Evolutionary conservation across 805 yeast species (phyloP).

Genomic region (Hanseniaspora lindneri): DNA sequence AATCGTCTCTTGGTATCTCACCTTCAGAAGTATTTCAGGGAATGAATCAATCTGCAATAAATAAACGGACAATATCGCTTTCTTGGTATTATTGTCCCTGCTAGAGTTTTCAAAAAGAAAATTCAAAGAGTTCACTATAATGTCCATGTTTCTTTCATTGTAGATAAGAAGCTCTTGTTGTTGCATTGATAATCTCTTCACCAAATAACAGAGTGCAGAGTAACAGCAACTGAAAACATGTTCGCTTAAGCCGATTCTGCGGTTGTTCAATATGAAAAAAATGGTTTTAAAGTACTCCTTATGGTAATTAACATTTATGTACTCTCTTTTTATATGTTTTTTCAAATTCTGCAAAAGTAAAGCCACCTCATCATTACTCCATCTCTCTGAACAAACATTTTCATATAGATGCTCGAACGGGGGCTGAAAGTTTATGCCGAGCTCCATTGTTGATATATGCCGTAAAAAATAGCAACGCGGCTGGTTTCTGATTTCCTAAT

Average conservation of each 20-base stretch:
- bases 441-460: too few relatives aligned
- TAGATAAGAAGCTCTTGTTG: constrained; percentile 16
- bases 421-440: not conserved
- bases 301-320: constrained; percentile 22
- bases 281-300: constrained; percentile 24
- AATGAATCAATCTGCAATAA: constrained; percentile 18
- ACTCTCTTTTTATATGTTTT: constrained; percentile 30
- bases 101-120: constrained; percentile 12
- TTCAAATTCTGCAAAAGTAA: too few relatives aligned
- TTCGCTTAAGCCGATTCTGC: not conserved
- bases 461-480: too few relatives aligned
- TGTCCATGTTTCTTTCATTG: not conserved
- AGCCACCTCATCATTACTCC: too few relatives aligned
- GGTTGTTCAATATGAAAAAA: constrained; percentile 17
- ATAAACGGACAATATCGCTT: constrained; percentile 27
- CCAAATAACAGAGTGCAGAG: constrained; percentile 35
- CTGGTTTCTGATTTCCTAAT: too few relatives aligned
- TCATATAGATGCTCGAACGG: not conserved
- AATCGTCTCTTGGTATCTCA: not conserved
- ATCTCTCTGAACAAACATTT: too few relatives aligned
- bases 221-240: constrained; percentile 25
- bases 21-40: not conserved
- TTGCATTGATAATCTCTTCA: constrained; percentile 35
- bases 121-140: constrained; percentile 11
- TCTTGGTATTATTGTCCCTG: constrained; percentile 18